Percentiles rank a stretch among this genome's conserved stretches.
phyloP scores from a whole-genome alignment of 495 filamentous ascomycete species.

The Barbatosphaeria neglecta region DNA sequence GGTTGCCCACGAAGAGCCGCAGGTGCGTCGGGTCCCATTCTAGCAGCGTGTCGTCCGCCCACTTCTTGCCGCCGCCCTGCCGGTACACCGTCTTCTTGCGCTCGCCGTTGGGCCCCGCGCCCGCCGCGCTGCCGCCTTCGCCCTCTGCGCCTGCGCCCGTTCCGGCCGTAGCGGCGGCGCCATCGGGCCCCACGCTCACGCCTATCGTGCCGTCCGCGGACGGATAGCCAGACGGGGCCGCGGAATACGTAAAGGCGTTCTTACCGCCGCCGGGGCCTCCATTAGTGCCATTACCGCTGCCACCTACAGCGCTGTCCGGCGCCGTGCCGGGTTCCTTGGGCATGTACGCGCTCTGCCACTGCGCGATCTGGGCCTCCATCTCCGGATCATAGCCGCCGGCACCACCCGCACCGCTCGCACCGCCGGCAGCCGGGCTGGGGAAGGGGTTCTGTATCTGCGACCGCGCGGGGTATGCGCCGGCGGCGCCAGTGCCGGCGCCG shows the following conservation, averaged over 20 bases:
- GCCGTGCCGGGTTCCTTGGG: slow-evolving; percentile 33
- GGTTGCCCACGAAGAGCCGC: slow-evolving; percentile 88
- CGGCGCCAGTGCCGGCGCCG: slow-evolving; percentile 5
- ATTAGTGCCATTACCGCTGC: slow-evolving; percentile 19
- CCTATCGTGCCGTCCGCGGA: no score
- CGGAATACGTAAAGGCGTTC: no score
- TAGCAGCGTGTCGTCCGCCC: slow-evolving; percentile 73
- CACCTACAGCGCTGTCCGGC: slow-evolving; percentile 13
- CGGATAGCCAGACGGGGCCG: no score
- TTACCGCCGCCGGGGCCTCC: slow-evolving; percentile 15
- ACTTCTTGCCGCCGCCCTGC: slow-evolving; percentile 77
- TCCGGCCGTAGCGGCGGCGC: slow-evolving; percentile 27
- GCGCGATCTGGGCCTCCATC: slow-evolving; percentile 83
- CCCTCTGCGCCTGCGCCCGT: slow-evolving; percentile 9
- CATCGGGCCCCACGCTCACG: slow-evolving; percentile 19
- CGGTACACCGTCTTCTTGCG: slow-evolving; percentile 69
- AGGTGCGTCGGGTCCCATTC: slow-evolving; percentile 97
- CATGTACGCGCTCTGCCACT: slow-evolving; percentile 91
- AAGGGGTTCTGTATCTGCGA: slow-evolving; percentile 84
- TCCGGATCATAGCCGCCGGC: slow-evolving; percentile 57
- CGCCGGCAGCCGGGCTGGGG: slow-evolving; percentile 50
- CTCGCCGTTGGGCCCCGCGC: slow-evolving; percentile 10
- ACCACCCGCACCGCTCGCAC: slow-evolving; percentile 25
- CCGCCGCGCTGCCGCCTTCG: slow-evolving; percentile 6
- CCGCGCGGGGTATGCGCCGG: slow-evolving; percentile 37